Evolutionary conservation across 2,329 filamentous ascomycete genomes (phyloP), one percentile per base, ranked within the genome.

Genomic region (Atkinsonella texensis): DNA sequence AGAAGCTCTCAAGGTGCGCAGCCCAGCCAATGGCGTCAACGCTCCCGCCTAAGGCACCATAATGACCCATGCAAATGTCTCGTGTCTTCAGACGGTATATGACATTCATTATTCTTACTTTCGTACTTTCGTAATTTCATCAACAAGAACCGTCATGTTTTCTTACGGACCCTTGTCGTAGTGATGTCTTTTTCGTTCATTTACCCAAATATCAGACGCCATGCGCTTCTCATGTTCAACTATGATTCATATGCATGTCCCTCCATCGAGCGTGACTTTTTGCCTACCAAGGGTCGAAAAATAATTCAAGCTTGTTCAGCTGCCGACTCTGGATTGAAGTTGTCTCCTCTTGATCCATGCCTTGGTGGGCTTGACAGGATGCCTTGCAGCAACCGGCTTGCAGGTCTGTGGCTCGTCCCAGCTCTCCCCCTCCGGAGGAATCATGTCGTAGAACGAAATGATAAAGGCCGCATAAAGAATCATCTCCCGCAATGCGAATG

Each of bases 401-500:
- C 56, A 59, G 2, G 56, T 55, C 20, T 56, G 56, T 1, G 64
- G 60, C 6, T 54, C 49, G 2, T 53, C 52, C 67, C 65, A 69
- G 6, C 50, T 53, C 4, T 57, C 48, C 12, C 61, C 63, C 6
- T 58, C 55, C 0, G 59, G 59, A 1, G 68, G 62, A 45, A 59
- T 53, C 23, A 71, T 61, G 18, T 70, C 65, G 51, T 70, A 71
- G 28, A 69, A 60, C 0, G 65, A 62, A 33, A 70, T 55, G 13
- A 71, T 61, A 13, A 64, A 57, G 0, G 68, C 62, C 9, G 64
- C 56, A 50, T 64, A 68, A 13, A 68, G 48, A 2, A 70, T 47
- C 6, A 69, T 60, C 50, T 70, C 67, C 33, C 64, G 61, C 13
- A 63, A 20, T 1, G 66, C 61, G 46, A 68, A 63, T 0, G 56